These are phyloP conservation scores for Fusarium pseudonygamai DNA, from an alignment of 2,329 filamentous ascomycete species.

Conservation along the genomic window DNA sequence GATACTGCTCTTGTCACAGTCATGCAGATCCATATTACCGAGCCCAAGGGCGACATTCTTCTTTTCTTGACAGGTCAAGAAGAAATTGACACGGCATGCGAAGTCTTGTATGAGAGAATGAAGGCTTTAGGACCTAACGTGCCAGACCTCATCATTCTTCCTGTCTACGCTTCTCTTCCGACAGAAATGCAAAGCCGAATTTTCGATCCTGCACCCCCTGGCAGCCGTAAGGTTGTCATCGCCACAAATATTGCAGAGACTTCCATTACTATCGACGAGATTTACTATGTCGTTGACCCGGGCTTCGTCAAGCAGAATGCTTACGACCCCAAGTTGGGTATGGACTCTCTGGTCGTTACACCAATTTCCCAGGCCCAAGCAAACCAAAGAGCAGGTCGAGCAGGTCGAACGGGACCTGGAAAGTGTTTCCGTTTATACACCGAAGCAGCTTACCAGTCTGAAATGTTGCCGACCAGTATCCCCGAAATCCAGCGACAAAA, in stretches of 20 bases:
- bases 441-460: slow-evolving; percentile 92
- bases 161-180: slow-evolving; percentile 94
- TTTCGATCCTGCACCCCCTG: slow-evolving; percentile 90
- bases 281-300: slow-evolving; percentile 96
- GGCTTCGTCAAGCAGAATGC: slow-evolving; percentile 98
- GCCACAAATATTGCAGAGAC: slow-evolving; percentile 99
- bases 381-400: slow-evolving; percentile 91
- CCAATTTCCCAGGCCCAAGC: slow-evolving; percentile 97
- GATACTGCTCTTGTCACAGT: slow-evolving; percentile 95
- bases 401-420: slow-evolving; percentile 92
- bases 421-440: slow-evolving; percentile 97
- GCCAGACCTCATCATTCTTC: slow-evolving; percentile 90
- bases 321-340: slow-evolving; percentile 95
- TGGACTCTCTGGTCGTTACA: slow-evolving; percentile 95
- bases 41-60: slow-evolving; percentile 93
- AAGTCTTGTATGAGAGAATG: slow-evolving; percentile 94
- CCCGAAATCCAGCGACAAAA: slow-evolving; percentile 98
- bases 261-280: slow-evolving; percentile 96
- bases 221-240: slow-evolving; percentile 92
- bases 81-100: slow-evolving; percentile 95
- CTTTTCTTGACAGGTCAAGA: slow-evolving; percentile 97
- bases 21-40: slow-evolving; percentile 97
- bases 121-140: slow-evolving; percentile 91
- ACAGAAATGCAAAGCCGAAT: slow-evolving; percentile 94
- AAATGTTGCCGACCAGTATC: slow-evolving; percentile 96